Evolutionary conservation across 805 yeast genomes (phyloP), one percentile per base, ranked within the genome.

Genomic region (Candida koratica): DNA sequence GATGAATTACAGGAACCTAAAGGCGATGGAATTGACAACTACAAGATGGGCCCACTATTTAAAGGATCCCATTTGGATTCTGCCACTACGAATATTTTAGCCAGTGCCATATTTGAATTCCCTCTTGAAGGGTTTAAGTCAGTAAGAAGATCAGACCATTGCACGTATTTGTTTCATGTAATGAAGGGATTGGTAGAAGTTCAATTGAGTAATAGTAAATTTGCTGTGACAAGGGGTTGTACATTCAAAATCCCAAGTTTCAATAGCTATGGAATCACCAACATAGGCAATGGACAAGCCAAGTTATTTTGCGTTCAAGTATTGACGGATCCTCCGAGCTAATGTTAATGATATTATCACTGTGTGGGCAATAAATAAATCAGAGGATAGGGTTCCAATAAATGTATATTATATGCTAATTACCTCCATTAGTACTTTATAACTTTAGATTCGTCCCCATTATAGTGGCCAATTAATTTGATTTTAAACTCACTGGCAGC

Each of bases 401-500:
- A 29, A 12, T 37, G 28, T 37, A 44, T 28, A 40, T 32, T 29
- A 29, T 25, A 29, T 29, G 32, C 32, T 29, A 19, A 6, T 12
- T 25, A 16, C 23, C 31, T 37, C 30, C 20, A 17, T 18, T 31
- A 36, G 26, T 36, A 36, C 14, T 36, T 25, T 31, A 30, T 32
- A 30, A 36, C 39, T 30, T 30, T 36, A 25, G 35, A 36, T 30
- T 36, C 39, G 26, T 85, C 87, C 40, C 74, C 79, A 56, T 83
- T 80, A 56, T 84, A 90, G 60, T 73, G 85, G 13, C 93, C 96
- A 49, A 79, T 64, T 44, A 84, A 65, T 50, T 77, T 73, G 35
- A 93, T 94, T 61, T 80, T 86, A 65, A 90, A 93, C 56, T 85
- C 88, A 29, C 96, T 75, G 38, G 88, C 87, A 9, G 97, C 97